These are phyloP conservation scores for Brachypodium distachyon DNA, from an alignment of 202 grass and related monocot species.

Conservation along the genomic window DNA sequence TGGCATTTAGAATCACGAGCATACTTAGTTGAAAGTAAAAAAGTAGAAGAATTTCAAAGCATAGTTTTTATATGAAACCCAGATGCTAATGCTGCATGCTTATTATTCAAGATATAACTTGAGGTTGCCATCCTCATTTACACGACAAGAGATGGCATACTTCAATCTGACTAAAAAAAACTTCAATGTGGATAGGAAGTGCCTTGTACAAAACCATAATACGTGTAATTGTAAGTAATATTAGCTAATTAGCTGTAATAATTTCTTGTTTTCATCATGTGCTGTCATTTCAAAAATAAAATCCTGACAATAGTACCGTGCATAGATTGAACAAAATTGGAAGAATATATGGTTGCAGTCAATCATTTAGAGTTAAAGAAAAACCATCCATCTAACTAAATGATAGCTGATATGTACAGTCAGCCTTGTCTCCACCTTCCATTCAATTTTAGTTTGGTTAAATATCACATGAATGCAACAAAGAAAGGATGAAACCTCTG, in stretches of 20 bases:
- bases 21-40: slow-evolving; percentile 11
- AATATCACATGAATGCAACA: neutral
- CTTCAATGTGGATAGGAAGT: neutral
- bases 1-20: neutral
- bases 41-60: no score
- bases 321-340: neutral
- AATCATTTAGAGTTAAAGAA: neutral
- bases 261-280: neutral
- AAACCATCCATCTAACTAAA: neutral
- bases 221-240: neutral
- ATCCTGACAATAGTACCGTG: neutral
- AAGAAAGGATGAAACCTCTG: slow-evolving; percentile 39
- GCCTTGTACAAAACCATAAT: neutral
- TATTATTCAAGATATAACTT: neutral
- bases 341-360: neutral
- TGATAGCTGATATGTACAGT: neutral
- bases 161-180: neutral
- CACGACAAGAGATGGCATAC: neutral
- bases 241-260: neutral
- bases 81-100: neutral
- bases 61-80: no score
- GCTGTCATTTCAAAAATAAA: neutral
- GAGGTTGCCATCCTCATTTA: neutral
- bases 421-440: neutral
- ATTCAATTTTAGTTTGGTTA: neutral